Percentiles rank a stretch among this genome's conserved stretches.
Evolutionary conservation across 257 asterid species (phyloP).

Genomic region (Solanum etuberosum): DNA sequence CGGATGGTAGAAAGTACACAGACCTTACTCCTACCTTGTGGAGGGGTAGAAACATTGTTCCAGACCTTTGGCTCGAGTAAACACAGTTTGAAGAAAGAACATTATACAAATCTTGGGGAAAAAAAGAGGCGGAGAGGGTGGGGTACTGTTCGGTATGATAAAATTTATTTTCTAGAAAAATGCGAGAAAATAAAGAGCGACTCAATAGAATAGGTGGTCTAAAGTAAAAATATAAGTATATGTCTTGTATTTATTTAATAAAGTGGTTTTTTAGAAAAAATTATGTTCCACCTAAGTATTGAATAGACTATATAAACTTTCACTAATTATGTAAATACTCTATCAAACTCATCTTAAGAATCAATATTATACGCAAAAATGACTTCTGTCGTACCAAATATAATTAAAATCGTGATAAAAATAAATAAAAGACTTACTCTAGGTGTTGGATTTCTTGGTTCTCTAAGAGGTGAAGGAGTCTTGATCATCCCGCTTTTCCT

Average conservation of each 20-base stretch:
- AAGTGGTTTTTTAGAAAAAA: neutral
- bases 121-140: neutral
- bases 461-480: conserved; percentile 53
- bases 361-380: neutral
- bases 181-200: neutral
- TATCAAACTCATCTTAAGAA: neutral
- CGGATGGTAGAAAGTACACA: neutral
- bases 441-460: conserved; percentile 54
- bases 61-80: neutral
- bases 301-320: neutral
- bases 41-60: neutral
- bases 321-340: neutral
- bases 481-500: conserved; percentile 33
- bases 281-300: neutral
- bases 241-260: neutral
- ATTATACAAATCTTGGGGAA: neutral
- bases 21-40: neutral
- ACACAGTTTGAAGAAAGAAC: neutral
- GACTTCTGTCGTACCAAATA: neutral
- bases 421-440: conserved; percentile 25
- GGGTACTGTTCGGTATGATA: neutral
- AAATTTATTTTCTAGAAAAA: neutral
- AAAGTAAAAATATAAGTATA: neutral
- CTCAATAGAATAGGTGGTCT: neutral
- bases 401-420: neutral